Evolutionary conservation across 148 eudicot genomes (phyloP).

Genomic region (Vaccinium darrowii): DNA sequence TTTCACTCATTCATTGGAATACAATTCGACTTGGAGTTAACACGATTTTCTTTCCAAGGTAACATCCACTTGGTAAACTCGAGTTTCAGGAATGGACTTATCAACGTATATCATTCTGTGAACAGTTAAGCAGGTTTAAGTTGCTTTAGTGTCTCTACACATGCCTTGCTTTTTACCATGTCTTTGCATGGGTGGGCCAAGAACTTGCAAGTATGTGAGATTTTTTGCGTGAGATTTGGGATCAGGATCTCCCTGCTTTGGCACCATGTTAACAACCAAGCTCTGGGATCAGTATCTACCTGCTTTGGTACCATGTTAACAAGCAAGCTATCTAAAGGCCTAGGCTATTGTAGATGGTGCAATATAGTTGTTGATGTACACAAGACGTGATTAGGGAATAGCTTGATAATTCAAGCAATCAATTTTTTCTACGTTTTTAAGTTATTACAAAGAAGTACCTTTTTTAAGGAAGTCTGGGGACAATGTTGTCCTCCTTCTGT

Average conservation of each 20-base stretch:
- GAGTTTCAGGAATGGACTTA: neutral
- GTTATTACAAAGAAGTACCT: neutral
- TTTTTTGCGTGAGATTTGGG: neutral
- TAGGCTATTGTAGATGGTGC: neutral
- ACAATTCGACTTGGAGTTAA: neutral
- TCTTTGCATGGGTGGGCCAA: neutral
- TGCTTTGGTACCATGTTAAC: neutral
- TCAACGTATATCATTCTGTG: neutral
- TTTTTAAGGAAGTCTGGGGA: constrained; percentile 9
- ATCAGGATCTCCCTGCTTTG: constrained; percentile 6
- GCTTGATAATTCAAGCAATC: neutral
- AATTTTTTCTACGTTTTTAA: neutral
- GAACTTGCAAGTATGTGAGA: neutral
- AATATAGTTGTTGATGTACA: no score
- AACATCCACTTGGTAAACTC: neutral
- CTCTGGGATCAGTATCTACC: constrained; percentile 7
- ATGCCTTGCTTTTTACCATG: neutral
- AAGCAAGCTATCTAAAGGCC: neutral
- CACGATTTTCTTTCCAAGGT: neutral
- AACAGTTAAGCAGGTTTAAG: neutral
- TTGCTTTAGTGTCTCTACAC: neutral
- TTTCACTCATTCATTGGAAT: neutral
- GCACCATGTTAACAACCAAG: neutral
- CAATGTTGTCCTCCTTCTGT: neutral
- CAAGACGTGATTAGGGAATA: neutral